A percentile compares a stretch with the other conserved stretches of the same genome.
These are phyloP conservation scores for Aspergillus ochraceoroseus DNA, from an alignment of 2,329 filamentous ascomycete genomes.

Conservation along the genomic window DNA sequence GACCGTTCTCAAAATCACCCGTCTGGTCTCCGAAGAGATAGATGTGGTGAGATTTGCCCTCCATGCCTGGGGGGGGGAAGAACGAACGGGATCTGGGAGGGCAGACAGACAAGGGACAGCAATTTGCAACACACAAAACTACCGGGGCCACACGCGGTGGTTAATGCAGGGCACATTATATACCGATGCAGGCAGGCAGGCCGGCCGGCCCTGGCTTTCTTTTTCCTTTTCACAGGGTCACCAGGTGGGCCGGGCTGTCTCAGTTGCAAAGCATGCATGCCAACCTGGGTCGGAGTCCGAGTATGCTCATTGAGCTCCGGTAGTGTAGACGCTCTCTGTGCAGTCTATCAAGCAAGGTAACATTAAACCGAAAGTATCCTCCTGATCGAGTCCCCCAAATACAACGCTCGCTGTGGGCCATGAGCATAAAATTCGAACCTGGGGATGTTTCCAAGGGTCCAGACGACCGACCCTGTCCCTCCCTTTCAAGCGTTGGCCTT, in stretches of 20 bases:
- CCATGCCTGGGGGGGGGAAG: slow-evolving; percentile 24
- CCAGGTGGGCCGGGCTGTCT: not conserved
- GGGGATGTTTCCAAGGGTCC: not conserved
- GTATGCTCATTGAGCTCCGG: not conserved
- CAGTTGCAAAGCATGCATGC: not conserved
- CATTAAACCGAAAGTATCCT: slow-evolving; percentile 1
- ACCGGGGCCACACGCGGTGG: not conserved
- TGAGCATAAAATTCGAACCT: slow-evolving; percentile 8
- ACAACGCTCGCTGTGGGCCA: slow-evolving; percentile 10
- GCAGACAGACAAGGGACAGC: not conserved
- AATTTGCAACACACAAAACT: not conserved
- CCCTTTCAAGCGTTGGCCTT: no score
- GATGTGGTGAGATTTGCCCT: slow-evolving; percentile 30
- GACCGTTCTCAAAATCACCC: slow-evolving; percentile 40
- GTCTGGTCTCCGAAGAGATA: slow-evolving; percentile 49
- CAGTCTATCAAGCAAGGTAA: slow-evolving; percentile 1
- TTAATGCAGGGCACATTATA: slow-evolving; percentile 10
- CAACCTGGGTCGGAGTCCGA: no score
- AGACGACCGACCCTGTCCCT: not conserved
- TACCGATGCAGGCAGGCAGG: slow-evolving; percentile 8
- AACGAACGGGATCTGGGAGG: no score
- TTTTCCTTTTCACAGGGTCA: not conserved
- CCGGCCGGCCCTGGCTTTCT: no score
- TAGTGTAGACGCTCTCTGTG: no score
- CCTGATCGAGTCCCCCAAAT: not conserved